A percentile compares a stretch with the other conserved stretches of the same genome.
phyloP scores from a whole-genome alignment of 2,329 filamentous ascomycete species.

The Aspergillus eucalypticola region DNA sequence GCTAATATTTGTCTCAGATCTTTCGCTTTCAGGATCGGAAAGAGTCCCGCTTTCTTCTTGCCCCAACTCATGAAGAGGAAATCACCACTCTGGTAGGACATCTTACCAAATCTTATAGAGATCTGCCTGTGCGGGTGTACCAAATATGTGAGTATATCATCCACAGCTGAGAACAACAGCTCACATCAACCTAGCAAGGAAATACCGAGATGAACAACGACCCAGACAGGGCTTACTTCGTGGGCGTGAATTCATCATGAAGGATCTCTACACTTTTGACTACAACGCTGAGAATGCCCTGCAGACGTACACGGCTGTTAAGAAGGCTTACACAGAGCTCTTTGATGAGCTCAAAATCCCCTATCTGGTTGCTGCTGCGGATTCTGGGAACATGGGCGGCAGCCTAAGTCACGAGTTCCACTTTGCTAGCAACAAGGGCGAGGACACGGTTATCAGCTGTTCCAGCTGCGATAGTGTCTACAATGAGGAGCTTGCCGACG shows the following conservation, averaged over 20 bases:
- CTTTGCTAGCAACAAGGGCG: constrained; percentile 74
- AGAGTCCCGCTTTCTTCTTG: constrained; percentile 70
- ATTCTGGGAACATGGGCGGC: constrained; percentile 95
- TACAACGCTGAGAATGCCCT: constrained; percentile 65
- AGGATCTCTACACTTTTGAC: constrained; percentile 97
- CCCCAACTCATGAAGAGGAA: constrained; percentile 95
- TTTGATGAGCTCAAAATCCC: constrained; percentile 83
- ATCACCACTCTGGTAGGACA: constrained; percentile 79
- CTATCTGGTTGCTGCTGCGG: constrained; percentile 81
- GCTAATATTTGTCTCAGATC: constrained; percentile 53
- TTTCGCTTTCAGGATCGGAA: constrained; percentile 81
- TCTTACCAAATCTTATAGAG: constrained; percentile 77
- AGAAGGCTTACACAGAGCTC: constrained; percentile 70
- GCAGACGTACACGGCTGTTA: constrained; percentile 76
- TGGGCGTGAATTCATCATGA: constrained; percentile 93
- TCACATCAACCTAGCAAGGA: constrained; percentile 61
- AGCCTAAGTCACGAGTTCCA: constrained; percentile 94
- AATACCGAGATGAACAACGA: constrained; percentile 90
- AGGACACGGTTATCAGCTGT: constrained; percentile 82
- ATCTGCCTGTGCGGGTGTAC: constrained; percentile 82
- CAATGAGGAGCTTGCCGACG: constrained; percentile 81
- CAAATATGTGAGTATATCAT: constrained; percentile 69
- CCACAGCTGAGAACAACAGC: background rate
- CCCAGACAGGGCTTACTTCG: constrained; percentile 86
- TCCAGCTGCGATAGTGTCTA: constrained; percentile 70